Conservation (phyloP, 768 basidiomycete species). For the Naganishia kalamii region DNA sequence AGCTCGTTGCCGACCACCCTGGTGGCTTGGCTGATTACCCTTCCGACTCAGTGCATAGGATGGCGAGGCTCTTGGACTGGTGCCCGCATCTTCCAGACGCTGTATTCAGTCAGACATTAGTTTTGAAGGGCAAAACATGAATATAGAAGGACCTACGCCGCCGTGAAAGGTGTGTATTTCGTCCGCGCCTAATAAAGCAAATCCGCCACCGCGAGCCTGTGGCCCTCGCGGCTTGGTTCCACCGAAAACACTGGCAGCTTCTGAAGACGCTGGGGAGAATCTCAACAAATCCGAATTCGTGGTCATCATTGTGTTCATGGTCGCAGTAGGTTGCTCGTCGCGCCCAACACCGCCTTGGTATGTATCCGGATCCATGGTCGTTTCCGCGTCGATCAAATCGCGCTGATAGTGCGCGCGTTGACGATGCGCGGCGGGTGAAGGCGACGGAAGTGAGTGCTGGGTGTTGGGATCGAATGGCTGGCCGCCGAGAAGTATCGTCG, state of each 20-base stretch:
- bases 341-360: neutral
- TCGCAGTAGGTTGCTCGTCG: constrained; percentile 3
- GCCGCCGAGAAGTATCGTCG: neutral
- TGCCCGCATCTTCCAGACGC: constrained; percentile 23
- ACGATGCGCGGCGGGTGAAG: neutral
- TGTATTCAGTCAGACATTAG: no score
- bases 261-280: constrained; percentile 16
- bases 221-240: neutral
- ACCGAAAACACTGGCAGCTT: constrained; percentile 26
- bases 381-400: constrained; percentile 9
- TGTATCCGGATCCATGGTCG: neutral
- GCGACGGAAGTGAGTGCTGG: neutral
- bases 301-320: constrained; percentile 9
- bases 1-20: neutral
- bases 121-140: no score
- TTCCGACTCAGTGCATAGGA: constrained; percentile 20
- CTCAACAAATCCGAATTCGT: constrained; percentile 8
- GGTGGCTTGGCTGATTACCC: neutral
- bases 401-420: neutral
- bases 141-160: constrained; percentile 24
- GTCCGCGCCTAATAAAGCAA: constrained; percentile 37
- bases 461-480: neutral
- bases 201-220: constrained; percentile 18
- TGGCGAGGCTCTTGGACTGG: constrained; percentile 18
- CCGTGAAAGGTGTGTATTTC: constrained; percentile 44